phyloP scores from a whole-genome alignment of 2,329 filamentous ascomycete species.

The Fusarium dlaminii region DNA sequence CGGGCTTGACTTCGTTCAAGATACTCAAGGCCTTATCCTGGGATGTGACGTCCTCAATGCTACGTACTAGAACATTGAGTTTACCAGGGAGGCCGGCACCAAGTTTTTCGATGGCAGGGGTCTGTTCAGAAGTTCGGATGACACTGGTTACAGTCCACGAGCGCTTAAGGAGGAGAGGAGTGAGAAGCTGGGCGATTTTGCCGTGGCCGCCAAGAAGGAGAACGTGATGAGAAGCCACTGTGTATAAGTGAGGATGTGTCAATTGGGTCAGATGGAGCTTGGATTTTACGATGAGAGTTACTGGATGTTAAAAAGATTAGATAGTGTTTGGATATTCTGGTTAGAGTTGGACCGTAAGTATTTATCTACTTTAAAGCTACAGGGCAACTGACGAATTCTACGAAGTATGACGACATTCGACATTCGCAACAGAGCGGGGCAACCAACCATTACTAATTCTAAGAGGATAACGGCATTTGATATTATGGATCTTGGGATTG shows the following conservation, averaged over 20 bases:
- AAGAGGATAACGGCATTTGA: slow-evolving; percentile 11
- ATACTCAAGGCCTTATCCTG: slow-evolving; percentile 70
- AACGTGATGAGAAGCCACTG: slow-evolving; percentile 60
- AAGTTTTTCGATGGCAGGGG: slow-evolving; percentile 69
- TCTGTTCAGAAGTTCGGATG: slow-evolving; percentile 77
- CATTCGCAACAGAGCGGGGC: slow-evolving; percentile 30
- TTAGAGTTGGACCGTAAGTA: not conserved
- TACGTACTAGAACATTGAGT: slow-evolving; percentile 74
- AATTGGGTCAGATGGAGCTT: not conserved
- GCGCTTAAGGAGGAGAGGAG: slow-evolving; percentile 77
- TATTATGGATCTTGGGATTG: not conserved
- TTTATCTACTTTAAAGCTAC: slow-evolving; percentile 3
- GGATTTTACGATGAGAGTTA: not conserved
- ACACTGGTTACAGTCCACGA: slow-evolving; percentile 82
- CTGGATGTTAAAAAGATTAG: not conserved
- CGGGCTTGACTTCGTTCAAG: slow-evolving; percentile 67
- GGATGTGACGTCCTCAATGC: slow-evolving; percentile 75
- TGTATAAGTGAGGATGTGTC: not conserved
- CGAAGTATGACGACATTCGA: slow-evolving; percentile 36
- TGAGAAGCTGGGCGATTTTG: slow-evolving; percentile 78
- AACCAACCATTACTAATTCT: slow-evolving; percentile 21
- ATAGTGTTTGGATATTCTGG: not conserved
- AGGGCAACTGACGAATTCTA: not conserved
- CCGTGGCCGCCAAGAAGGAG: slow-evolving; percentile 85
- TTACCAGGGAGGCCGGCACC: slow-evolving; percentile 68